Conservation (phyloP, 192 early-diverging fungal genomes). For the Linnemannia elongata region DNA sequence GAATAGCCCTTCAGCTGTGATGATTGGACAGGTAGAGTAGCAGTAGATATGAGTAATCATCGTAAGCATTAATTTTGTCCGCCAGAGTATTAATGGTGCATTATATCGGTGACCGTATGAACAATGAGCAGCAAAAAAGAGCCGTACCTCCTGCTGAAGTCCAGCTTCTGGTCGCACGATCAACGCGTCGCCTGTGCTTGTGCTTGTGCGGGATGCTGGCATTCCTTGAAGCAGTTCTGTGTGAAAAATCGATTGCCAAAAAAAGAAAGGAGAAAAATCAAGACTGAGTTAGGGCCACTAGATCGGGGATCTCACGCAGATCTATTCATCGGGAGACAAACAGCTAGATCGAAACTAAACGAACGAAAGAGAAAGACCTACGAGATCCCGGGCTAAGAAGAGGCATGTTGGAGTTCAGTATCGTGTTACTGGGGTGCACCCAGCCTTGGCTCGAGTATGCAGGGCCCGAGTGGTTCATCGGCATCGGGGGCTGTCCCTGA, state of each 20-base stretch:
- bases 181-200: not conserved
- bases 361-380: not conserved
- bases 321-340: not conserved
- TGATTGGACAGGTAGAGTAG: not conserved
- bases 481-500: not conserved
- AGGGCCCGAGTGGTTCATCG: not conserved
- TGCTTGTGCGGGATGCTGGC: not conserved
- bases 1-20: conserved; percentile 18
- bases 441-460: conserved; percentile 2
- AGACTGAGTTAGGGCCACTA: not conserved
- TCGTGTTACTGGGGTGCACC: not conserved
- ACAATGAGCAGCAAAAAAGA: not conserved
- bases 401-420: conserved; percentile 2
- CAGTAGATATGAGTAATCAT: not conserved
- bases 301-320: not conserved
- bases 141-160: not conserved
- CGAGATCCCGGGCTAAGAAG: conserved; percentile 8
- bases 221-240: not conserved
- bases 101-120: not conserved
- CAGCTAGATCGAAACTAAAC: not conserved
- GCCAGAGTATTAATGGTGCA: not conserved
- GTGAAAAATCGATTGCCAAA: not conserved
- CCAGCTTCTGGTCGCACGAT: not conserved
- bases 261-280: not conserved
- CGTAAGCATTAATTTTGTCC: not conserved